Evolutionary conservation across 2,329 filamentous ascomycete species (phyloP).

Genomic region (Penicillium sp.): DNA sequence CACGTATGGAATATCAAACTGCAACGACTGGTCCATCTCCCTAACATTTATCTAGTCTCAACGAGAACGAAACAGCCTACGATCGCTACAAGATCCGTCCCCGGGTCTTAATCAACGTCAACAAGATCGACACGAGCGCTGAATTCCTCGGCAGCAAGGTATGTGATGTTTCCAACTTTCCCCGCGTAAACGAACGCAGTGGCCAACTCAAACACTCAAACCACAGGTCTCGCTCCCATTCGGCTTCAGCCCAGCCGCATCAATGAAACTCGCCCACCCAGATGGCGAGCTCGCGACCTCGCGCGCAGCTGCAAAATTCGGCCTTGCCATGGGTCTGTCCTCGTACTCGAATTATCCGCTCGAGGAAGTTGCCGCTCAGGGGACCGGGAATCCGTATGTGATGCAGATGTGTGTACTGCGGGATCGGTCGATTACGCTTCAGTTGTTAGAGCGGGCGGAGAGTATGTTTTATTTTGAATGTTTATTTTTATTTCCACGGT

Average conservation of each 20-base stretch:
- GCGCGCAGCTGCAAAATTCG: conserved; percentile 44
- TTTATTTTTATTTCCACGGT: neutral
- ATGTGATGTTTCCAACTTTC: neutral
- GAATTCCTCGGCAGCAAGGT: conserved; percentile 45
- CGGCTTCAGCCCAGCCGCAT: conserved; percentile 54
- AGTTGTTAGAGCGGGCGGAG: conserved; percentile 45
- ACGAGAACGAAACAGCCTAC: conserved; percentile 55
- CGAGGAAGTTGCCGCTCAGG: conserved; percentile 47
- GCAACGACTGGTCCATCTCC: neutral
- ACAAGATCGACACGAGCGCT: conserved; percentile 45
- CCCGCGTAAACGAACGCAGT: neutral
- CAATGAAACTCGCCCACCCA: conserved; percentile 52
- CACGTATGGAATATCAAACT: conserved; percentile 34
- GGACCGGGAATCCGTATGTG: conserved; percentile 46
- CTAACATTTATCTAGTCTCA: conserved; percentile 31
- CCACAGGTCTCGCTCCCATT: conserved; percentile 48
- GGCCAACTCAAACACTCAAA: neutral
- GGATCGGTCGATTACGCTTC: conserved; percentile 44
- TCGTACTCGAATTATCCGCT: conserved; percentile 47
- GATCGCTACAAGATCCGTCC: conserved; percentile 51
- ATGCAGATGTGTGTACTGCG: conserved; percentile 56
- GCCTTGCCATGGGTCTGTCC: conserved; percentile 50
- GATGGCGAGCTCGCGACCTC: conserved; percentile 54
- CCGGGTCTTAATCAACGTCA: conserved; percentile 45
- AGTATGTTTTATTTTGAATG: conserved; percentile 26